phyloP scores from a whole-genome alignment of 1,284 basidiomycete species.

The Mycena sp. region DNA sequence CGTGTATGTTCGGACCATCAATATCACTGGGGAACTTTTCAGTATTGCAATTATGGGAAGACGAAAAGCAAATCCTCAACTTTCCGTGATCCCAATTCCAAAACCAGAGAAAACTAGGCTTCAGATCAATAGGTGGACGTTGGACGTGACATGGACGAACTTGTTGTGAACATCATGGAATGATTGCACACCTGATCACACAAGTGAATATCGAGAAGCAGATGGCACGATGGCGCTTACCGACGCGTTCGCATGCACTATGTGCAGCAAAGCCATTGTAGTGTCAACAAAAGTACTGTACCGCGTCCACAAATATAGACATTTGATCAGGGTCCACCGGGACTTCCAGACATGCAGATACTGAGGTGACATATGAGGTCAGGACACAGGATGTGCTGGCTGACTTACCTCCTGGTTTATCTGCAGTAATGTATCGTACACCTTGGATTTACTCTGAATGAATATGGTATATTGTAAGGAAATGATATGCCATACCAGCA shows the following conservation, averaged over 20 bases:
- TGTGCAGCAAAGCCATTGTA: neutral
- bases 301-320: slow-evolving; percentile 24
- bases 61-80: slow-evolving; percentile 6
- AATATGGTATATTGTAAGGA: neutral
- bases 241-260: neutral
- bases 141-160: neutral
- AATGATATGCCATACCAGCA: slow-evolving; percentile 7
- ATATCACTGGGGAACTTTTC: slow-evolving; percentile 19
- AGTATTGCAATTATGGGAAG: neutral
- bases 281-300: slow-evolving; percentile 14
- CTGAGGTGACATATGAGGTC: neutral
- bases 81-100: slow-evolving; percentile 25
- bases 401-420: slow-evolving; percentile 18
- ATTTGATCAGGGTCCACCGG: slow-evolving; percentile 22
- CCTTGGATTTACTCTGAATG: neutral
- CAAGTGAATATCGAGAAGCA: neutral
- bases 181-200: slow-evolving; percentile 41
- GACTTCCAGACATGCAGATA: slow-evolving; percentile 25
- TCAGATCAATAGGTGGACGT: slow-evolving; percentile 29
- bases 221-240: neutral
- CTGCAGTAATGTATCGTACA: slow-evolving; percentile 25
- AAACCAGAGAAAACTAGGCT: slow-evolving; percentile 13
- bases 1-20: slow-evolving; percentile 34
- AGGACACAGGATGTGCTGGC: neutral
- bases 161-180: slow-evolving; percentile 12